These are phyloP conservation scores for Davidsoniella eucalypti DNA, from an alignment of 2,329 filamentous ascomycete species.

Conservation along the genomic window DNA sequence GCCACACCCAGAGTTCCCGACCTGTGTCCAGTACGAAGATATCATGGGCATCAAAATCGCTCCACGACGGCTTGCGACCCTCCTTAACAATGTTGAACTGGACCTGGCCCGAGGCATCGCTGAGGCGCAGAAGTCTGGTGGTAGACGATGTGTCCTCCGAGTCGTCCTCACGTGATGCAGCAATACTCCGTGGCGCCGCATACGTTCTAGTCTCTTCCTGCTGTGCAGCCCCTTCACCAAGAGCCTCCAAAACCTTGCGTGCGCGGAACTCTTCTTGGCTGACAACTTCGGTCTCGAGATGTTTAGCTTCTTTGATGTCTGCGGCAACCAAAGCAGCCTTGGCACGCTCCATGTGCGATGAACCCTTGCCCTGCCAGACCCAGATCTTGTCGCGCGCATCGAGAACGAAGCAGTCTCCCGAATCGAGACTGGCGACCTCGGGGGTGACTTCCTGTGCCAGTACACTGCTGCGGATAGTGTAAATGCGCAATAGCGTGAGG, in stretches of 20 bases:
- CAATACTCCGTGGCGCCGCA: background rate
- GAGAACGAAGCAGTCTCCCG: constrained; percentile 48
- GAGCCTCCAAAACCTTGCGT: constrained; percentile 36
- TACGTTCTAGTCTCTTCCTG: background rate
- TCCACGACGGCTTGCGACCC: constrained; percentile 25
- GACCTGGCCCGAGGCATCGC: constrained; percentile 41
- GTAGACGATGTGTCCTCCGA: constrained; percentile 10
- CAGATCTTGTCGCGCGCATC: constrained; percentile 48
- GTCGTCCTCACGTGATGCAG: constrained; percentile 13
- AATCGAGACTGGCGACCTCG: constrained; percentile 43
- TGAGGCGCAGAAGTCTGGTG: constrained; percentile 41
- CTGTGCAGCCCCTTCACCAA: constrained; percentile 28
- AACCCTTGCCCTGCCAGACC: constrained; percentile 51
- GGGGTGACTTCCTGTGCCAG: constrained; percentile 46
- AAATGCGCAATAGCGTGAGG: constrained; percentile 41
- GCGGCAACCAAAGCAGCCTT: constrained; percentile 52
- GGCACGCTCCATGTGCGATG: constrained; percentile 52
- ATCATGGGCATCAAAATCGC: constrained; percentile 40
- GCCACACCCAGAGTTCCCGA: constrained; percentile 47
- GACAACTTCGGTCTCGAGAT: constrained; percentile 48
- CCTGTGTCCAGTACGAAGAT: constrained; percentile 47
- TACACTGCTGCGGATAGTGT: constrained; percentile 34
- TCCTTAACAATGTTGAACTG: constrained; percentile 43
- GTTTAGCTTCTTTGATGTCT: constrained; percentile 46
- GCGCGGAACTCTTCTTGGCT: constrained; percentile 42